Evolutionary conservation across 306 rosid species (phyloP), one percentile per base, ranked within the genome.

Genomic region (Mimosa bimucronata): DNA sequence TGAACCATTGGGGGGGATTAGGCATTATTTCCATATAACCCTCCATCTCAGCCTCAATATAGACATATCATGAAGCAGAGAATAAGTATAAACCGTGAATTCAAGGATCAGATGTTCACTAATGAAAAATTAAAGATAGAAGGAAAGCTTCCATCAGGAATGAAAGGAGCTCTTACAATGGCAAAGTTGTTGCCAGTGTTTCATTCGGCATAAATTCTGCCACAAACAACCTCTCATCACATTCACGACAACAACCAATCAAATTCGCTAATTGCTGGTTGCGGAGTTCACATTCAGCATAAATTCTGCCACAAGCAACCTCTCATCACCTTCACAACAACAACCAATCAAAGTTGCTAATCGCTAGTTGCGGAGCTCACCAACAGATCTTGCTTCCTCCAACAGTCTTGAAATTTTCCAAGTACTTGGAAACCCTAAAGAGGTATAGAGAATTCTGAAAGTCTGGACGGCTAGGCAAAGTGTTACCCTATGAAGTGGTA

Each of bases 101-200:
- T 65, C 71, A 31, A 0, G 7, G 45, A 16, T 34, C 45, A 65
- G 45, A 34, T 65, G 26, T 65, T 65, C 45, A 65, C 21, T 34
- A 65, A 65, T 65, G 38, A 37, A 66, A 13, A 21, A 10, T 21
- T 21, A 3, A 57, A 44, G 72, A 11, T 66, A 66, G 45, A 66
- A 66, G 13, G 69, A 64, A 64, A 14, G 25, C 7, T 29, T 30
- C 9, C 16, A 42, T 64, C 23, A 30, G 30, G 69, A 41, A 34
- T 16, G 71, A 66, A 34, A 18, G 44, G 28, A 66, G 71, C 45
- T 66, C 72, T 37, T 66, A 66, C 72, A 66, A 72, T 88, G 89
- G 65, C 83, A 88, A 26, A 88, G 86, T 58, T 86, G 91, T 29
- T 81, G 88, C 89, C 42, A 86, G 88, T 55, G 91, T 88, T 81